Base-by-base conservation (phyloP, 2,329 filamentous ascomycete genomes). In the Pyricularia sp. region DNA sequence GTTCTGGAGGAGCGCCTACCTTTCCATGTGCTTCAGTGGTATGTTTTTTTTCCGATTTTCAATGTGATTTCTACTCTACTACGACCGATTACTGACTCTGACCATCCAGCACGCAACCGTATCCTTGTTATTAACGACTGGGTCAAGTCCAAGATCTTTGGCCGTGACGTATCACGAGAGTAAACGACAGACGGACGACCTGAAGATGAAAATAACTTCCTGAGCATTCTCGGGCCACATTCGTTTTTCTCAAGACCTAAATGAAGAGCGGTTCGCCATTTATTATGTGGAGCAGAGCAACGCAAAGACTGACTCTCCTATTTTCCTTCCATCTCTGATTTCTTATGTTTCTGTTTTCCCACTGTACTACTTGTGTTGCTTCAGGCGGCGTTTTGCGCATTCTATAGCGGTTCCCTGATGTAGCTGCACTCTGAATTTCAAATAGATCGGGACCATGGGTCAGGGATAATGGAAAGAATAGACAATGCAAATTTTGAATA, bases 11-110 rank as follows among this genome's bases (percentile, higher is more conserved):
- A 96, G 90, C 74, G 94, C 93, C 65, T 99, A 99, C 78, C 82
- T 99, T 76, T 97, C 91, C 83, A 99, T 99, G 94, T 97, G 93
- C 86, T 99, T 99, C 78, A 97, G 93, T 87, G 93, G 91, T 94
- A 84, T 87, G 91, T 89, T 70, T 66, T 44, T 24, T 33, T n/a
- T n/a, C n/a, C n/a, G 2, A 3, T 30, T 57, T 28, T 2, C 31
- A 12, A 16, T 10, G 9, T 55, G 26, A n/a, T 53, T 24, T 33
- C 7, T 30, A 24, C 35, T 44, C n/a, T 2, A 30, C 28, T 16
- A 19, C 65, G 63, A 66, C 72, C 70, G 28, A 64, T 53, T 33
- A 31, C 53, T 63, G 30, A 57, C 57, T 73, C 66, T 75, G 69
- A 35, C 63, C 59, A 49, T 63, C 61, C 69, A 96, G 91, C 91